Base-by-base conservation (phyloP, 306 rosid species). In the Macrotyloma uniflorum region DNA sequence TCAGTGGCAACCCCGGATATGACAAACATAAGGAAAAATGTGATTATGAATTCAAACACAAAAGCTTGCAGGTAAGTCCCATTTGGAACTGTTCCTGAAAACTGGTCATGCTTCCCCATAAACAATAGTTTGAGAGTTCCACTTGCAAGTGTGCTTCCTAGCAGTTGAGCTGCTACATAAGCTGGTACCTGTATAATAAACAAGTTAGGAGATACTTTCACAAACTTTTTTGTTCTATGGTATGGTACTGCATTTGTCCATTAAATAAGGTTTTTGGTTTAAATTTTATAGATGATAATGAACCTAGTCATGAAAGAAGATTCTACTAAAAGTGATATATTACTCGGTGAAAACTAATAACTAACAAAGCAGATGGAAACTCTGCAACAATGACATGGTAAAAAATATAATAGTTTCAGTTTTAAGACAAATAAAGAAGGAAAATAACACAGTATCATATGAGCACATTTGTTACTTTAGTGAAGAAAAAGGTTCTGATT, bases 1-100 rank as follows among this genome's bases (percentile, higher is more conserved):
- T 95, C 99, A 0, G 98, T 89, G 33, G 97, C 86, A 16, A 95
- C 92, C 0, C 93, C 98, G 5, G 96, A 93, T 4, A 95, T 83
- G 24, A 87, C 88, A 36, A 93, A 89, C 97, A 89, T 91, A 78
- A 95, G 96, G 82, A 72, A 82, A 80, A 93, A 91, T 0, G 99
- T 95, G 89, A 88, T 87, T 24, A 95, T 85, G 83, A 89, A 95
- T 70, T 95, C 99, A 59, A 91, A 2, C n/a, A 75, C 91, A 80
- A 95, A 90, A 53, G 97, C 77, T 53, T 95, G 99, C 15, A 86
- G 0, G 11, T 83, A 1, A 15, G 93, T 49, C 0, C 93, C 99
- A 26, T 26, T 0, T 6, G 97, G 91, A 4, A 54, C 9, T 20
- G 96, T 91, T 83, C 99, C 99, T 1, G 88, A 4, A 59, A 95